Conservation (phyloP, 176 grass and related monocot genomes). For the Coix lacrymajobi region DNA sequence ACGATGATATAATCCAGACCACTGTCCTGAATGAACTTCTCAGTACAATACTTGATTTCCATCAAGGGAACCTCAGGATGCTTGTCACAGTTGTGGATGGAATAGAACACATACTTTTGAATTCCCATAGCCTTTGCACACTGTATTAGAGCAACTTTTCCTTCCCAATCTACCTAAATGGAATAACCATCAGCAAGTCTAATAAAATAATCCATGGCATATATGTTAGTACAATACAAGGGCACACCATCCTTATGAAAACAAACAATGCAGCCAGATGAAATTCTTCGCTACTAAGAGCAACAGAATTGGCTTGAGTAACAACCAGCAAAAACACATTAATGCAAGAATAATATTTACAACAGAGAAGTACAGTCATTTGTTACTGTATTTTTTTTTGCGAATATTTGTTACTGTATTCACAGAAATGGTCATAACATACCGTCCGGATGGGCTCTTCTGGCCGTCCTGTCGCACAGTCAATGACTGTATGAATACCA, state of each 20-base stretch:
- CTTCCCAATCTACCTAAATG: slow-evolving; percentile 99
- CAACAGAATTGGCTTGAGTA: not conserved
- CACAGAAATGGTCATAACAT: slow-evolving; percentile 9
- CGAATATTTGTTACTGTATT: not conserved
- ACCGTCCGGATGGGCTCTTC: slow-evolving; percentile 91
- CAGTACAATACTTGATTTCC: slow-evolving; percentile 98
- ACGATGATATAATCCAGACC: slow-evolving; percentile 73
- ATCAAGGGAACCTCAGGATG: slow-evolving; percentile 98
- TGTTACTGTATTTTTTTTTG: not conserved
- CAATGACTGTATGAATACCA: slow-evolving; percentile 85
- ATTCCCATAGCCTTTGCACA: slow-evolving; percentile 99
- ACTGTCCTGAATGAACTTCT: slow-evolving; percentile 91
- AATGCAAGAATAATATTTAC: not conserved
- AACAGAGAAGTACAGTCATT: not conserved
- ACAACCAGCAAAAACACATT: not conserved
- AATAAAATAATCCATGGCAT: not conserved
- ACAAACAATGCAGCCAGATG: not conserved
- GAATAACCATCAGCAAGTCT: slow-evolving; percentile 31
- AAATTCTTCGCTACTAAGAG: not conserved
- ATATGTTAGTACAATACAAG: not conserved
- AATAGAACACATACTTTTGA: slow-evolving; percentile 95
- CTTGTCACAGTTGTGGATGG: slow-evolving; percentile 97
- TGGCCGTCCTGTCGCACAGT: slow-evolving; percentile 90
- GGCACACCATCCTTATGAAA: not conserved
- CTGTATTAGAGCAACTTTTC: slow-evolving; percentile 98